These are phyloP conservation scores for Miamiensis avidus DNA, from an alignment of 169 alveolate species.

Conservation along the genomic window DNA sequence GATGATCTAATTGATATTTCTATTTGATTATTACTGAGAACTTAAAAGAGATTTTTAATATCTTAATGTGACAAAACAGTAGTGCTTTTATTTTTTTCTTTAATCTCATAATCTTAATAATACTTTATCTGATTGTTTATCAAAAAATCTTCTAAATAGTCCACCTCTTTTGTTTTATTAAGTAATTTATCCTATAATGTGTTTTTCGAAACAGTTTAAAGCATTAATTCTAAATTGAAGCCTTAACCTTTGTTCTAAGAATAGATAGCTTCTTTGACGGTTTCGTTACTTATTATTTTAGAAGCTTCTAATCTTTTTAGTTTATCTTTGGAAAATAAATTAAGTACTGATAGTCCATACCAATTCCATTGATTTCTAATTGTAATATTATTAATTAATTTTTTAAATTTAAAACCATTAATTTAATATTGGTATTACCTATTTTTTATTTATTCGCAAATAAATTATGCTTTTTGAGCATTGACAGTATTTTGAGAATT, in stretches of 20 bases:
- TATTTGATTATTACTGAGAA: too few species aligned
- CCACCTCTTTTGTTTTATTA: not conserved
- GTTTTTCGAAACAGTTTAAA: not conserved
- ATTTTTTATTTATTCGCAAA: not conserved
- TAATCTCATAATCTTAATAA: not conserved
- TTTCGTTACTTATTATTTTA: not conserved
- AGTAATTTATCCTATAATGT: not conserved
- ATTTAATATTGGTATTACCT: not conserved
- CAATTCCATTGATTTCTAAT: not conserved
- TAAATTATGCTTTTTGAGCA: not conserved
- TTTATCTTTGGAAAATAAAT: not conserved
- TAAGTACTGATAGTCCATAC: not conserved
- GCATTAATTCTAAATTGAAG: not conserved
- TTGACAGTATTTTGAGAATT: too few species aligned
- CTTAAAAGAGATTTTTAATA: not conserved
- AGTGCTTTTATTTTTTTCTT: not conserved
- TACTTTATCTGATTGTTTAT: too few species aligned
- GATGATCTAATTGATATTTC: not conserved
- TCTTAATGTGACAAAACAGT: not conserved
- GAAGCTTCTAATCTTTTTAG: not conserved
- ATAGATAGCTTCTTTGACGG: not conserved
- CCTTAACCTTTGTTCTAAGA: not conserved
- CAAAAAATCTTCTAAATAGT: not conserved
- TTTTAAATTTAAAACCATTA: too few species aligned
- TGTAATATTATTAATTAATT: not conserved